phyloP scores from a whole-genome alignment of 352 stramenopile species.

The Phytophthora cactorum region DNA sequence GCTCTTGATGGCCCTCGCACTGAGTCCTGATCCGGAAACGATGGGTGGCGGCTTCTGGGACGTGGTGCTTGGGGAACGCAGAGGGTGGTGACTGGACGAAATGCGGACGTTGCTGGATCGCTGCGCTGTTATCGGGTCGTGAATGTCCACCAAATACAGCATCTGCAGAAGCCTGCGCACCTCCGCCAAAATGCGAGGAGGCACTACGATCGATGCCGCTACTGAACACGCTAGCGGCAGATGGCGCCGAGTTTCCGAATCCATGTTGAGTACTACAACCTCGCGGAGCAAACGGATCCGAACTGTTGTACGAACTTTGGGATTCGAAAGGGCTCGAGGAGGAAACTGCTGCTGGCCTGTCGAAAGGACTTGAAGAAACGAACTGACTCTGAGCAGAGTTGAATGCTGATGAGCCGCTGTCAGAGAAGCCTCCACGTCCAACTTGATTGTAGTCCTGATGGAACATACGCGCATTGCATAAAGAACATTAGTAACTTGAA shows the following conservation, averaged over 20 bases:
- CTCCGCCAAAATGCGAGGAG: conserved; percentile 32
- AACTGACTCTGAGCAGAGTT: conserved; percentile 20
- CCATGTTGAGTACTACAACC: conserved; percentile 18
- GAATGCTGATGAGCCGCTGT: conserved; percentile 8
- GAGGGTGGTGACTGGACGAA: too few species aligned
- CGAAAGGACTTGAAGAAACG: conserved; percentile 27
- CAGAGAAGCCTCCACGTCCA: conserved; percentile 16
- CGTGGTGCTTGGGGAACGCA: too few species aligned
- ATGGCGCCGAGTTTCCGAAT: conserved; percentile 29
- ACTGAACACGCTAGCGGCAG: conserved; percentile 28
- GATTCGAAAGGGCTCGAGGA: conserved; percentile 28
- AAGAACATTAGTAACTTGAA: conserved; percentile 8
- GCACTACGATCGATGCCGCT: conserved; percentile 12
- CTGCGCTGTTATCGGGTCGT: conserved; percentile 8
- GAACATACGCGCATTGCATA: neutral
- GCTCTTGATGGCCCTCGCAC: neutral
- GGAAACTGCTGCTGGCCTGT: conserved; percentile 16
- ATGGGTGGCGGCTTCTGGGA: too few species aligned
- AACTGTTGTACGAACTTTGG: conserved; percentile 12
- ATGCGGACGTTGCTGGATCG: too few species aligned
- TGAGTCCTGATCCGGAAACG: conserved; percentile 17
- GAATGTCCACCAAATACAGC: conserved; percentile 35
- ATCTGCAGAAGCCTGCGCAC: conserved; percentile 25
- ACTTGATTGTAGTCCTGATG: conserved; percentile 27
- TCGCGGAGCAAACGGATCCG: conserved; percentile 32